Evolutionary conservation across 805 yeast species (phyloP).

Genomic region (Komagataella ulmi): DNA sequence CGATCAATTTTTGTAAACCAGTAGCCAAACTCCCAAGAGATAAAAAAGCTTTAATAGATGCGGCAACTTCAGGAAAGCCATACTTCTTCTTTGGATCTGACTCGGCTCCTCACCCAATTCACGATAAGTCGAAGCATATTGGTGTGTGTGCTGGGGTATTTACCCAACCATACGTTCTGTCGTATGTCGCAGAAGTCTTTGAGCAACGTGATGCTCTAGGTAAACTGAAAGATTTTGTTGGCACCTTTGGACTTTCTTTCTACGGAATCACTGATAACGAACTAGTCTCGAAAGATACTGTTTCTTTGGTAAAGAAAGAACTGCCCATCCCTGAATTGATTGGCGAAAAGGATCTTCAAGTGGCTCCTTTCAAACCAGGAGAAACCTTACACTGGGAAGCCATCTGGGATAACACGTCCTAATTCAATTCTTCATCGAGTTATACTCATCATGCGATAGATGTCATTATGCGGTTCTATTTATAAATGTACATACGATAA

Average conservation of each 20-base stretch:
- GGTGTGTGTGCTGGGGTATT: constrained; percentile 98
- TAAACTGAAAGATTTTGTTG: constrained; percentile 60
- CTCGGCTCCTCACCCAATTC: constrained; percentile 92
- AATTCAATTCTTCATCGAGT: neutral
- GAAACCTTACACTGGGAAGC: constrained; percentile 56
- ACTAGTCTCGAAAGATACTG: constrained; percentile 31
- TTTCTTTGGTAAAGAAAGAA: constrained; percentile 39
- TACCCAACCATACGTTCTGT: constrained; percentile 72
- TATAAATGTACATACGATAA: neutral
- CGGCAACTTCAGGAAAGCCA: constrained; percentile 86
- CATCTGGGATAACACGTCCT: constrained; percentile 41
- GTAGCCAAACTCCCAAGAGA: constrained; percentile 91
- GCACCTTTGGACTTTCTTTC: constrained; percentile 58
- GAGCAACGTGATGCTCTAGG: constrained; percentile 52
- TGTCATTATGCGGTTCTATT: neutral
- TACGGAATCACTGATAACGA: constrained; percentile 42
- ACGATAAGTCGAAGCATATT: constrained; percentile 57
- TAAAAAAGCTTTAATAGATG: constrained; percentile 63
- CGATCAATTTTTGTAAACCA: constrained; percentile 92
- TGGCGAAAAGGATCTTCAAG: constrained; percentile 30
- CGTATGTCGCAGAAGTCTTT: constrained; percentile 81
- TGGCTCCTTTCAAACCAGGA: constrained; percentile 85
- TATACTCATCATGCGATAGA: neutral
- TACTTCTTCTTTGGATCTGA: constrained; percentile 96
- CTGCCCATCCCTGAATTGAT: constrained; percentile 47